Conservation (phyloP, 495 filamentous ascomycete species). For the Penicillium subrubescens region DNA sequence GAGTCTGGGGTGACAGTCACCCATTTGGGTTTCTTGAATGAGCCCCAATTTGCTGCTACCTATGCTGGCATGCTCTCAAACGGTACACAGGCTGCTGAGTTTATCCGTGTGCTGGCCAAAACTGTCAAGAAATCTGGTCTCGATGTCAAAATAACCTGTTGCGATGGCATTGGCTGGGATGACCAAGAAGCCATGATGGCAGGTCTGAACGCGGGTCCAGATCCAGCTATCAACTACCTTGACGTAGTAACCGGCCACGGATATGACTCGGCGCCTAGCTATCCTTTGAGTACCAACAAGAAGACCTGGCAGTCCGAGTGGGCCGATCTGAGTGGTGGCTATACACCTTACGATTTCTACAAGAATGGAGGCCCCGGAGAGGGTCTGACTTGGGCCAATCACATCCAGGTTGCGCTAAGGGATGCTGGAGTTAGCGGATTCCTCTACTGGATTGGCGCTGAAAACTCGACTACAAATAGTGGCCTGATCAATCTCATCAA, state of each 20-base stretch:
- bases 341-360: slow-evolving; percentile 37
- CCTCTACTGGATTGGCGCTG: slow-evolving; percentile 53
- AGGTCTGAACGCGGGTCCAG: not conserved
- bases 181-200: slow-evolving; percentile 1
- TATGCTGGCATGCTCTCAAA: slow-evolving; percentile 23
- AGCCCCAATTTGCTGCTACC: slow-evolving; percentile 47
- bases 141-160: not conserved
- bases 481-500: slow-evolving; percentile 9
- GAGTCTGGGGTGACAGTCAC: slow-evolving; percentile 50
- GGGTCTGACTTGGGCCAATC: slow-evolving; percentile 57
- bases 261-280: not conserved
- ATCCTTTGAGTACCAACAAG: slow-evolving; percentile 23
- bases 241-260: not conserved
- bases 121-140: slow-evolving; percentile 20
- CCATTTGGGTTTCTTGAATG: slow-evolving; percentile 58
- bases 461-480: slow-evolving; percentile 3
- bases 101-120: slow-evolving; percentile 47
- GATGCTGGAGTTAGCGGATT: slow-evolving; percentile 45
- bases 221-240: slow-evolving; percentile 5
- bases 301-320: slow-evolving; percentile 53
- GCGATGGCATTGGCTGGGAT: slow-evolving; percentile 8
- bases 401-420: slow-evolving; percentile 44
- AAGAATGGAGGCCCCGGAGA: slow-evolving; percentile 48
- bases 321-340: slow-evolving; percentile 52
- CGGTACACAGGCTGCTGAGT: slow-evolving; percentile 51